Evolutionary conservation across 805 yeast species (phyloP).

Genomic region (Sungouiozyma intestinalis): DNA sequence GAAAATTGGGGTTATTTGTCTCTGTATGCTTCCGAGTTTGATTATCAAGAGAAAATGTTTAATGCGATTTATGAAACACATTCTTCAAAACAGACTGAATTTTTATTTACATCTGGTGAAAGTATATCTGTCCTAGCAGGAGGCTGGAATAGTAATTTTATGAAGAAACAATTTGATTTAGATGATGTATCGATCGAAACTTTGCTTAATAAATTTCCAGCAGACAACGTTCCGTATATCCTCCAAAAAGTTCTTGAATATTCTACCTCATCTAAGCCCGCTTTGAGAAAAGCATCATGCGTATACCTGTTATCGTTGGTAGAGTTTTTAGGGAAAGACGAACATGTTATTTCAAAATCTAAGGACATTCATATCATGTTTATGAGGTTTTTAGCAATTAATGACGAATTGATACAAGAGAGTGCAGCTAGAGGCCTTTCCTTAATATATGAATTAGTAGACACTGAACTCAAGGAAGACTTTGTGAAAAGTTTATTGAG

Average conservation of each 20-base stretch:
- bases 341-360: conserved; percentile 33
- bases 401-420: conserved; percentile 85
- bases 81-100: conserved; percentile 62
- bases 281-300: conserved; percentile 64
- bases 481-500: conserved; percentile 61
- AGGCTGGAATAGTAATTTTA: conserved; percentile 62
- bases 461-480: conserved; percentile 52
- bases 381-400: conserved; percentile 66
- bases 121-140: conserved; percentile 60
- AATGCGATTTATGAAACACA: conserved; percentile 45
- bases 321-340: conserved; percentile 54
- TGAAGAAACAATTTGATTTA: conserved; percentile 46
- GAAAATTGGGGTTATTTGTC: conserved; percentile 47
- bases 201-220: conserved; percentile 6
- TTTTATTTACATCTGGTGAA: conserved; percentile 72
- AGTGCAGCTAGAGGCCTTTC: conserved; percentile 84
- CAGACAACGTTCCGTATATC: conserved; percentile 24
- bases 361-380: conserved; percentile 63
- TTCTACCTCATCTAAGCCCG: conserved; percentile 59
- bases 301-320: conserved; percentile 76
- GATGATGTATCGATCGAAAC: conserved; percentile 23
- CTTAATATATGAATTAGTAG: conserved; percentile 70
- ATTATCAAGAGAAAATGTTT: conserved; percentile 31
- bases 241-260: conserved; percentile 41
- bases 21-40: conserved; percentile 27